phyloP scores from a whole-genome alignment of 2,329 filamentous ascomycete species.

The Xylariaceae sp. region DNA sequence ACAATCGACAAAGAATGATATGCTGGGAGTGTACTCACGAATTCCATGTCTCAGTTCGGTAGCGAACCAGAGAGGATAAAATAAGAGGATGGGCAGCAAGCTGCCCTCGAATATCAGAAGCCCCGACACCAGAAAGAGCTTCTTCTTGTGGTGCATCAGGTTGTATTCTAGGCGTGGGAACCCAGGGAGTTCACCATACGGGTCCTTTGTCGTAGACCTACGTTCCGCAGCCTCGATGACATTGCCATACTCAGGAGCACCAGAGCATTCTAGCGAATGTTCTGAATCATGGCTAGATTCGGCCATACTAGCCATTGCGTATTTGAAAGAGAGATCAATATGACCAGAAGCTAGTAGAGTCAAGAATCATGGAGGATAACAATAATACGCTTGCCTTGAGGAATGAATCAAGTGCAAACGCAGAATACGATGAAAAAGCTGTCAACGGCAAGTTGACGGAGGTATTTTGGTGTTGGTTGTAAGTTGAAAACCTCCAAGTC shows the following conservation, averaged over 20 bases:
- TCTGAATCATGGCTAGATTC: conserved; percentile 16
- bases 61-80: conserved; percentile 55
- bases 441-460: not conserved
- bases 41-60: conserved; percentile 47
- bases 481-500: not conserved
- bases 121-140: conserved; percentile 54
- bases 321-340: not conserved
- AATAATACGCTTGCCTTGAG: not conserved
- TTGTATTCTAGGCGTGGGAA: conserved; percentile 47
- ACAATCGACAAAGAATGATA: not conserved
- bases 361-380: not conserved
- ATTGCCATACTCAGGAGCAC: conserved; percentile 24
- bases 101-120: conserved; percentile 56
- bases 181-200: conserved; percentile 31
- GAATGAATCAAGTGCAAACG: not conserved
- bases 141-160: conserved; percentile 47
- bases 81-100: conserved; percentile 59
- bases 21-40: conserved; percentile 38
- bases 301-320: conserved; percentile 21
- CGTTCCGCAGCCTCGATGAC: conserved; percentile 19
- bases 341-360: not conserved
- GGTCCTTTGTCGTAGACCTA: conserved; percentile 24
- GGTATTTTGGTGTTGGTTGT: not conserved
- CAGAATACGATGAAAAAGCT: not conserved
- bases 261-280: not conserved